Base-by-base conservation (phyloP, 2,329 filamentous ascomycete species). In the Cladophialophora yegresii region DNA sequence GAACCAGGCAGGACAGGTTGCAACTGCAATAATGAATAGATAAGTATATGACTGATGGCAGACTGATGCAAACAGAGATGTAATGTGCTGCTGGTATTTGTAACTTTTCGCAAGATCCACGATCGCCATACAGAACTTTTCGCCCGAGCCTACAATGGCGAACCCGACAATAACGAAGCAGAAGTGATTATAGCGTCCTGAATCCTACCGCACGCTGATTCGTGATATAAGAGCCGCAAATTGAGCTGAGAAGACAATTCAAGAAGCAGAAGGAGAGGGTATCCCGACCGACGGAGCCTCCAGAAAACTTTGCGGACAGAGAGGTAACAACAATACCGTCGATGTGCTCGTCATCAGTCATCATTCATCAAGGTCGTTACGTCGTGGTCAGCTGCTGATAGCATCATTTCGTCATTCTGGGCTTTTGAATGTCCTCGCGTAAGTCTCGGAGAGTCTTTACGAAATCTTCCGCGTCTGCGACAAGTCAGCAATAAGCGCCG, bases 391-490 rank as follows among this genome's bases (percentile, higher is more conserved):
- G 36, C 58, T 36, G 53, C 30, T 43, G 59, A 49, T 51, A 28
- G 23, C 32, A 22, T 62, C 55, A 64, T 32, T 61, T 54, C 49
- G 50, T n/a, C 50, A 56, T 16, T 28, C 47, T 58, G 20, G 50
- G 61, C 22, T 47, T 61, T 33, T 64, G 64, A 58, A 66, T 56
- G n/a, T 68, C 66, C 60, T 67, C 67, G 56, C 65, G 54, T 23
- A 77, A 70, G 32, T 75, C 71, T 5, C 71, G 62, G 54, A 80
- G 75, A 1, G 69, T 72, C 9, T 73, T 68, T 22, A 76, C 60
- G 63, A 80, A 80, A 7, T 66, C 70, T 22, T 75, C 72, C 5
- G 78, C 77, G 71, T 80, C 78, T 80, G 65, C 53, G 30, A 16
- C 8, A 40, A 26, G 13, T 20, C 36, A 61, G 56, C 23, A 50